phyloP scores from a whole-genome alignment of 108 stramenopile species.

The Cylindrotheca closterium region DNA sequence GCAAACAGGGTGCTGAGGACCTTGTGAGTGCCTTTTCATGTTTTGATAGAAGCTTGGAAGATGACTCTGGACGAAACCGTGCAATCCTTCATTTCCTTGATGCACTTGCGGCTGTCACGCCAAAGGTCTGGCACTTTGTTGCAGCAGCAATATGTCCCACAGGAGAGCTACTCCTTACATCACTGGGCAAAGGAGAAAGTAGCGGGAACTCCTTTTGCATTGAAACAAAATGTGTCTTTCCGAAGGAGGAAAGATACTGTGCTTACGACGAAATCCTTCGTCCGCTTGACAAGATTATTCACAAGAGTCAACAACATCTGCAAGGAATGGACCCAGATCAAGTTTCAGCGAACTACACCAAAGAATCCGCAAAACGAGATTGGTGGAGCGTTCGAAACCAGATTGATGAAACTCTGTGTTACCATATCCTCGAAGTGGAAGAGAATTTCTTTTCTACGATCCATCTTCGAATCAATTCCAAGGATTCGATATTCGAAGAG shows the following conservation, averaged over 20 bases:
- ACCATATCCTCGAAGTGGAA: slow-evolving; percentile 48
- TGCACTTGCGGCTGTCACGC: slow-evolving; percentile 25
- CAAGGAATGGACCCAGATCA: slow-evolving; percentile 45
- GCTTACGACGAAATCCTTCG: slow-evolving; percentile 46
- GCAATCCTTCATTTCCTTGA: neutral
- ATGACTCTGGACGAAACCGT: neutral
- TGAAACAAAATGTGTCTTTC: slow-evolving; percentile 40
- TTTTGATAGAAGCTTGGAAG: neutral
- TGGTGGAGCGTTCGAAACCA: slow-evolving; percentile 76
- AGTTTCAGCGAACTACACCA: slow-evolving; percentile 36
- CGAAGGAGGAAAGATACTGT: slow-evolving; percentile 1
- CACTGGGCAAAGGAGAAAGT: slow-evolving; percentile 6
- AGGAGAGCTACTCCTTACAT: slow-evolving; percentile 59
- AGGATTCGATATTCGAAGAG: slow-evolving; percentile 5
- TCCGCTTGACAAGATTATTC: slow-evolving; percentile 73
- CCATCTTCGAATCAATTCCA: neutral
- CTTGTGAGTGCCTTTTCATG: neutral
- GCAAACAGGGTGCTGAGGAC: neutral
- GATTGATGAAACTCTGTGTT: slow-evolving; percentile 56
- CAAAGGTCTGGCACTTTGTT: slow-evolving; percentile 52
- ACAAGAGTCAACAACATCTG: slow-evolving; percentile 66
- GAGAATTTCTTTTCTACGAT: slow-evolving; percentile 39
- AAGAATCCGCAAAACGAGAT: slow-evolving; percentile 46
- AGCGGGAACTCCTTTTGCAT: slow-evolving; percentile 1
- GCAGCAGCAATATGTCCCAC: slow-evolving; percentile 57